These are phyloP conservation scores for Pleurotus cornucopiae DNA, from an alignment of 768 basidiomycete species.

Conservation along the genomic window DNA sequence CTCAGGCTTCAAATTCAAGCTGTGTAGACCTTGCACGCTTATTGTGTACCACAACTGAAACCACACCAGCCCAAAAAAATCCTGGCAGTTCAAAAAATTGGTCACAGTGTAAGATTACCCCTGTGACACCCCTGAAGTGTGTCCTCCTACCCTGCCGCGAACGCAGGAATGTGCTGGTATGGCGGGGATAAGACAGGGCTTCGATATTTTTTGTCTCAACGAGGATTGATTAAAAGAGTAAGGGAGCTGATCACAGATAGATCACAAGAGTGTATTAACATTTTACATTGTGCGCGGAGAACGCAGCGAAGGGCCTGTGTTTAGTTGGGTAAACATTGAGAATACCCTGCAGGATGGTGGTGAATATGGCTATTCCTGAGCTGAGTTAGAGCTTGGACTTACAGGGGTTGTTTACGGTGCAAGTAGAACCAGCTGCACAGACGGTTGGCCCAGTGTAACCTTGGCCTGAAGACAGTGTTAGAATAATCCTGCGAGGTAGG, in stretches of 20 bases:
- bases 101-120: not conserved
- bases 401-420: slow-evolving; percentile 36
- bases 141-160: not conserved
- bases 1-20: no score
- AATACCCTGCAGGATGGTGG: not conserved
- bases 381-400: slow-evolving; percentile 14
- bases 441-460: slow-evolving; percentile 40
- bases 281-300: no score
- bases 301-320: not conserved
- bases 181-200: not conserved
- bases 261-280: not conserved
- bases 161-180: not conserved
- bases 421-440: slow-evolving; percentile 33
- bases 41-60: no score
- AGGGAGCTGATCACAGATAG: not conserved
- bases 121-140: not conserved
- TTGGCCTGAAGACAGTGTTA: slow-evolving; percentile 13
- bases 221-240: not conserved
- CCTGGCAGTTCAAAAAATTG: not conserved
- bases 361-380: not conserved
- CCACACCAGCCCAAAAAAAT: not conserved
- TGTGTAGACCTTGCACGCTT: no score
- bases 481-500: not conserved
- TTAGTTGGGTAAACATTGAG: slow-evolving; percentile 3
- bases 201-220: not conserved